A percentile compares a stretch with the other conserved stretches of the same genome.
These are phyloP conservation scores for Elsinoe australis DNA, from an alignment of 2,329 filamentous ascomycete genomes.

Conservation along the genomic window DNA sequence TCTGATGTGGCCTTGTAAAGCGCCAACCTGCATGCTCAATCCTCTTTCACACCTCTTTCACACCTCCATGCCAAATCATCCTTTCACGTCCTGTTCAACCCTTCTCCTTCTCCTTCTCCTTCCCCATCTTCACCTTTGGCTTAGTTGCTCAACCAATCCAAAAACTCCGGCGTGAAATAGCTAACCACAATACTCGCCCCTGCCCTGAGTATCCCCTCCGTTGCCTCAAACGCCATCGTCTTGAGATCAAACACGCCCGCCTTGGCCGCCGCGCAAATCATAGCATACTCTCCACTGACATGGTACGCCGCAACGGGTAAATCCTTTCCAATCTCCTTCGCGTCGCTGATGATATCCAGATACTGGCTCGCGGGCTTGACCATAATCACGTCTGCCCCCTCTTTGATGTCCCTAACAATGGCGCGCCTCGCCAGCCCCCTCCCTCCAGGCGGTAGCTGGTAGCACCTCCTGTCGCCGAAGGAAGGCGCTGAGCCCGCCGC, in stretches of 20 bases:
- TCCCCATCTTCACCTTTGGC: background rate
- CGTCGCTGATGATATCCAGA: constrained; percentile 94
- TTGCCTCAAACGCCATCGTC: constrained; percentile 89
- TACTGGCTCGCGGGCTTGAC: constrained; percentile 96
- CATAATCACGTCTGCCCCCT: constrained; percentile 98
- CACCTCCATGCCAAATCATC: background rate
- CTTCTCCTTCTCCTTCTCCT: background rate
- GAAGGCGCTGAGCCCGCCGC: constrained; percentile 84
- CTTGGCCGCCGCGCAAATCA: constrained; percentile 94
- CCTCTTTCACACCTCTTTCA: background rate
- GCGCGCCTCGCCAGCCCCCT: constrained; percentile 85
- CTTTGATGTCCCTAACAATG: constrained; percentile 79
- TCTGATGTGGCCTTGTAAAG: too few species aligned
- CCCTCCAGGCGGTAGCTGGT: constrained; percentile 88
- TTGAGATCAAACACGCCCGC: constrained; percentile 94
- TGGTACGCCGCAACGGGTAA: constrained; percentile 93
- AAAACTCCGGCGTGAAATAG: constrained; percentile 81
- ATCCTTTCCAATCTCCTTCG: constrained; percentile 86
- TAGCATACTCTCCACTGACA: constrained; percentile 92
- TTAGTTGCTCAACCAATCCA: constrained; percentile 50
- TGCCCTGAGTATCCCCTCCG: constrained; percentile 84
- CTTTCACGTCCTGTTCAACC: background rate
- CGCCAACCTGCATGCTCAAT: too few species aligned
- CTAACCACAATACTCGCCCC: constrained; percentile 88
- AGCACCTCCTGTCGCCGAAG: constrained; percentile 92